A percentile compares a stretch with the other conserved stretches of the same genome.
Conservation (phyloP, 495 filamentous ascomycete species). For the Lineolata rhizophorae region DNA sequence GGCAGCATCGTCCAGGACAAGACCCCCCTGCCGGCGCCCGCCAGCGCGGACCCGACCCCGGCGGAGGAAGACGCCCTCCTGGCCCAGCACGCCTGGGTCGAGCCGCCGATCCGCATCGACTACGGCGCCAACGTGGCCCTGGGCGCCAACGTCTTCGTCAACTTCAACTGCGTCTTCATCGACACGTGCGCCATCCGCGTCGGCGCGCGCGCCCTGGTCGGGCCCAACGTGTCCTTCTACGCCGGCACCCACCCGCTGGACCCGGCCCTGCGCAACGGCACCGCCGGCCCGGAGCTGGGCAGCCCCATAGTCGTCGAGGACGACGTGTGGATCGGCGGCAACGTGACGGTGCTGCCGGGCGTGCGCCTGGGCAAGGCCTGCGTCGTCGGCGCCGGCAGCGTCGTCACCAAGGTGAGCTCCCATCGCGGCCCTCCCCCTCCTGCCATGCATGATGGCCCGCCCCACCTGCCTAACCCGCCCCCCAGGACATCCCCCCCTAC, state of each 20-base stretch:
- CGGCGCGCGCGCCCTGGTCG: conserved; percentile 58
- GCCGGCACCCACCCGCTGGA: conserved; percentile 57
- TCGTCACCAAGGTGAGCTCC: conserved; percentile 88
- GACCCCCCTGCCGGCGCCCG: conserved; percentile 35
- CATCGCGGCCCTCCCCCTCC: too few relatives aligned
- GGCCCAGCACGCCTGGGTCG: conserved; percentile 41
- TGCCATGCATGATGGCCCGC: too few relatives aligned
- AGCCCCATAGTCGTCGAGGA: conserved; percentile 58
- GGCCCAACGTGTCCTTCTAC: conserved; percentile 56
- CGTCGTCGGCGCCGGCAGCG: conserved; percentile 66
- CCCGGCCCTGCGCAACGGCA: conserved; percentile 49
- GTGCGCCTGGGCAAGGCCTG: conserved; percentile 62
- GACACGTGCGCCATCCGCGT: conserved; percentile 63
- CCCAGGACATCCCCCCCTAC: conserved; percentile 14
- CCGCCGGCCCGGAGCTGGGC: conserved; percentile 51
- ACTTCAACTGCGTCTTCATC: conserved; percentile 51
- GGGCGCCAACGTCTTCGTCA: conserved; percentile 50
- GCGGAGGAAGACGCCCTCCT: conserved; percentile 39
- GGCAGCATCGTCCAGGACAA: conserved; percentile 34
- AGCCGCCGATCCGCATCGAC: conserved; percentile 47
- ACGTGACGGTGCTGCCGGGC: conserved; percentile 51
- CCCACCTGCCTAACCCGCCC: too few relatives aligned
- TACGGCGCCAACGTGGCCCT: conserved; percentile 56
- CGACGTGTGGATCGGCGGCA: conserved; percentile 79
- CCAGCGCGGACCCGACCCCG: conserved; percentile 23